phyloP scores from a whole-genome alignment of 169 alveolate genomes.

The Plasmodium fragile region DNA sequence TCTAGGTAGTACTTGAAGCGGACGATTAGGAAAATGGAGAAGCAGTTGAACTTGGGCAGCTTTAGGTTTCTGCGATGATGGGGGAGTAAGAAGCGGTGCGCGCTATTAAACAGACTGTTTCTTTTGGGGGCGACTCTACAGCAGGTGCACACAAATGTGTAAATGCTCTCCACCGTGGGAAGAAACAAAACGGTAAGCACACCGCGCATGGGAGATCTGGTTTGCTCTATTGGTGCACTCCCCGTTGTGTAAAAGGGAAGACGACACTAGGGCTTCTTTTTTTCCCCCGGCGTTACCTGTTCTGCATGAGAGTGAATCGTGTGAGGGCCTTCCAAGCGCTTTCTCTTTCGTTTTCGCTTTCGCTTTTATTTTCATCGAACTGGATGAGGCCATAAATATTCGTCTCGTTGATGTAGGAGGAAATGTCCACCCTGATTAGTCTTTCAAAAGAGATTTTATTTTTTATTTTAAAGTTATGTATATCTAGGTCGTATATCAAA shows the following conservation, averaged over 20 bases:
- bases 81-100: not conserved
- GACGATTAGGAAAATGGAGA: slow-evolving; percentile 47
- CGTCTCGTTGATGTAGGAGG: slow-evolving; percentile 54
- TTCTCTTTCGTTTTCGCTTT: slow-evolving; percentile 1
- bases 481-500: slow-evolving; percentile 42
- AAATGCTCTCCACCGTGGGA: not conserved
- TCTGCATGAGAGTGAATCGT: slow-evolving; percentile 33
- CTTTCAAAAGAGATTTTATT: slow-evolving; percentile 55
- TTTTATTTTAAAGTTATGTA: slow-evolving; percentile 50
- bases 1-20: slow-evolving; percentile 70
- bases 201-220: not conserved
- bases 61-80: slow-evolving; percentile 31
- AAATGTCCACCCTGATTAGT: slow-evolving; percentile 39
- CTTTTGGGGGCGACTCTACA: not conserved
- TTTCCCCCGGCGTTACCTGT: slow-evolving; percentile 16
- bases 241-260: not conserved
- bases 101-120: not conserved
- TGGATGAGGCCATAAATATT: slow-evolving; percentile 50
- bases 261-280: not conserved
- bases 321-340: slow-evolving; percentile 52
- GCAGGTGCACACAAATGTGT: not conserved
- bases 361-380: slow-evolving; percentile 29
- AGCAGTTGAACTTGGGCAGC: slow-evolving; percentile 57
- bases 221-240: not conserved
- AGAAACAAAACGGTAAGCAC: not conserved